phyloP scores from a whole-genome alignment of 1,284 basidiomycete species.

The Golubevia sp. region DNA sequence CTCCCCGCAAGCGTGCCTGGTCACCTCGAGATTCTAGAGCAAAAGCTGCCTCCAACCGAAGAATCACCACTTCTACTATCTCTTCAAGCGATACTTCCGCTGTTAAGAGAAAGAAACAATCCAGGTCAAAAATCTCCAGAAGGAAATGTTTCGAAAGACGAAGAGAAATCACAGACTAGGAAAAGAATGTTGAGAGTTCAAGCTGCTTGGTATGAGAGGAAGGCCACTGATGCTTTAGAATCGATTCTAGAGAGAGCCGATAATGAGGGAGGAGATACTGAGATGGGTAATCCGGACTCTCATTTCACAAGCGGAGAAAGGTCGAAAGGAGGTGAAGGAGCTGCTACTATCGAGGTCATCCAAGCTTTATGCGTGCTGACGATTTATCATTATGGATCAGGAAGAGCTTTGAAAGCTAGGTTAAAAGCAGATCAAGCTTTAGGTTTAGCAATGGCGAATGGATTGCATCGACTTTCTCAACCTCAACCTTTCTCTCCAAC shows the following conservation, averaged over 20 bases:
- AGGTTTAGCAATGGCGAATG: constrained; percentile 47
- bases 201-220: constrained; percentile 26
- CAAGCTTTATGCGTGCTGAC: constrained; percentile 42
- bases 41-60: constrained; percentile 14
- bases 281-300: too few species aligned
- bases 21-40: constrained; percentile 26
- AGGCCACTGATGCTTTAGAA: constrained; percentile 40
- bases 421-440: constrained; percentile 52
- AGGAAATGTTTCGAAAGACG: too few species aligned
- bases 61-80: constrained; percentile 42
- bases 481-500: constrained; percentile 12
- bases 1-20: constrained; percentile 17
- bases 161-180: too few species aligned
- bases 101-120: constrained; percentile 18
- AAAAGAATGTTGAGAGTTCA: too few species aligned
- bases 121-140: too few species aligned
- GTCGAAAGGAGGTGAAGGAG: constrained; percentile 3
- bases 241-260: constrained; percentile 25
- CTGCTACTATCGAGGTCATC: constrained; percentile 36
- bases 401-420: constrained; percentile 43
- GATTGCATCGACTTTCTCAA: constrained; percentile 36
- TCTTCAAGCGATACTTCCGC: constrained; percentile 38
- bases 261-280: not conserved
- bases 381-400: constrained; percentile 46
- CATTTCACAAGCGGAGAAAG: too few species aligned